Evolutionary conservation across 768 basidiomycete species (phyloP), one percentile per base, ranked within the genome.

Genomic region (Chalciporus pseudorubinellus): DNA sequence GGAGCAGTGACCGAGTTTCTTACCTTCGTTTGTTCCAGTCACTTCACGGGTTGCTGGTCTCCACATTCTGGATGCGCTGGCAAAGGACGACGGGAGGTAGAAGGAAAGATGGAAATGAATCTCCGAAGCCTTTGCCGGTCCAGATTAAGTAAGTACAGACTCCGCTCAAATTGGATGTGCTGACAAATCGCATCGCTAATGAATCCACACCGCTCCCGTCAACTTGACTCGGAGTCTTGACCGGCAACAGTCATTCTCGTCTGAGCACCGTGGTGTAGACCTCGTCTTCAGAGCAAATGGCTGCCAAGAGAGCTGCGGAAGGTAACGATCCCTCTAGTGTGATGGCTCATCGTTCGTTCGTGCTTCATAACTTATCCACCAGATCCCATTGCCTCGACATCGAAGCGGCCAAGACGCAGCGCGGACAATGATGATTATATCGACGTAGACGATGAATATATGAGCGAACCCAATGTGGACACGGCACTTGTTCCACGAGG

Each of bases 1-100:
- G 51, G 38, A 56, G 39, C 34, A 39, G 31, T 16, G 46, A 50
- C 38, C 34, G 36, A 48, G 0, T 18, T 41, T n/a, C 82, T 61
- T 34, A 90, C 92, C 88, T 40, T 95, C 93, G 61, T 97, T 97
- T 19, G 93, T 95, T 51, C 93, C 94, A 34, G 90, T 90, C 24
- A 94, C 88, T 72, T 92, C 87, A 59, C 84, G 84, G 51, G 91
- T 91, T 56, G 91, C 89, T 50, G 89, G 89, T 72, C 85, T 85
- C 89, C 90, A 92, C 90, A 92, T 91, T 57, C 62, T 70, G 53
- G 58, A 65, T 70, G 68, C 63, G 26, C 51, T 50, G n/a, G 47
- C 13, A 29, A 36, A 39, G 4, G 50, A 53, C 44, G 51, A 64
- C 51, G 31, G 52, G 47, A 52, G 28, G 24, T 51, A 52, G 47